A percentile compares a stretch with the other conserved stretches of the same genome.
phyloP scores from a whole-genome alignment of 2,329 filamentous ascomycete genomes.

The Thielaviopsis euricoi region DNA sequence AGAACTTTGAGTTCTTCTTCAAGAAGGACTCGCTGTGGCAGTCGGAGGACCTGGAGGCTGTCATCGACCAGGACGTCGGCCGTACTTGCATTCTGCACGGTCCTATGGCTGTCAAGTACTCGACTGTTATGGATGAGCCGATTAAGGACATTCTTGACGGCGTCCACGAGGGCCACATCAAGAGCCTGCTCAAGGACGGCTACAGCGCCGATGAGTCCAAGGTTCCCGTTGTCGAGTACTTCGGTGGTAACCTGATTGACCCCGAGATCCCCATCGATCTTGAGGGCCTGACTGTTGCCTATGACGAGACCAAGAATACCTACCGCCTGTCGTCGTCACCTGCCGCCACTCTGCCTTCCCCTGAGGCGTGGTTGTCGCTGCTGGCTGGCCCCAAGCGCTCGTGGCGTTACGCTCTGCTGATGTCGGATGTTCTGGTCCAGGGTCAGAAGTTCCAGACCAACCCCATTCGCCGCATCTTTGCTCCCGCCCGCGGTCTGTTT shows the following conservation, averaged over 20 bases:
- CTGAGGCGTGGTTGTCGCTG: slow-evolving; percentile 74
- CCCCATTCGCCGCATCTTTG: slow-evolving; percentile 81
- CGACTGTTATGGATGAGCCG: slow-evolving; percentile 77
- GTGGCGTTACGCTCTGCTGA: slow-evolving; percentile 90
- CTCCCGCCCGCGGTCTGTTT: slow-evolving; percentile 68
- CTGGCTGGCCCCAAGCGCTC: slow-evolving; percentile 74
- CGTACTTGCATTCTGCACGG: slow-evolving; percentile 94
- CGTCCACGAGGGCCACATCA: slow-evolving; percentile 78
- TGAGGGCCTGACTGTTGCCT: slow-evolving; percentile 70
- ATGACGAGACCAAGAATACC: slow-evolving; percentile 61
- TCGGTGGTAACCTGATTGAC: slow-evolving; percentile 73
- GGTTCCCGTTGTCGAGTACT: slow-evolving; percentile 84
- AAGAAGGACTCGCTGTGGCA: slow-evolving; percentile 99
- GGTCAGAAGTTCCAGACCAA: slow-evolving; percentile 96
- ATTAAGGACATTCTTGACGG: slow-evolving; percentile 87
- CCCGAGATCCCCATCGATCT: slow-evolving; percentile 56
- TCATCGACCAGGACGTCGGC: slow-evolving; percentile 89
- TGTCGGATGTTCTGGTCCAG: slow-evolving; percentile 84
- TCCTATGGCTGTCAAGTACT: slow-evolving; percentile 81
- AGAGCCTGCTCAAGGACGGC: slow-evolving; percentile 58
- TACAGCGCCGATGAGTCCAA: slow-evolving; percentile 57
- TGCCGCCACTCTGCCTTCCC: slow-evolving; percentile 55
- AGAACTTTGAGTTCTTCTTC: slow-evolving; percentile 98
- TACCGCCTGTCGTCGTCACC: slow-evolving; percentile 70
- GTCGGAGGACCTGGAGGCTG: slow-evolving; percentile 90